Evolutionary conservation across 1,284 basidiomycete genomes (phyloP).

Genomic region (Ustilago nuda): DNA sequence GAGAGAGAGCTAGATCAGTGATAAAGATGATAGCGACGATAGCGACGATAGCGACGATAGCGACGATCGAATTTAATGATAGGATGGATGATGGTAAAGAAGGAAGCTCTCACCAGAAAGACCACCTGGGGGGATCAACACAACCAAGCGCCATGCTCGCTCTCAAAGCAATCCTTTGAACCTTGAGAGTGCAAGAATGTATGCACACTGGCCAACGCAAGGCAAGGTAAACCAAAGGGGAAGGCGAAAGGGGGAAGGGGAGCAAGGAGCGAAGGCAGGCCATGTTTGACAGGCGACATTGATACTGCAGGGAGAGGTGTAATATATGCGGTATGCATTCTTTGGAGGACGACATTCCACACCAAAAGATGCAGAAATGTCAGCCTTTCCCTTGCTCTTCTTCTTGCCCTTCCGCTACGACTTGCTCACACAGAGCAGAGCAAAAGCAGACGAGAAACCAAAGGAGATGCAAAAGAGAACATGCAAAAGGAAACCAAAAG

Average conservation of each 20-base stretch:
- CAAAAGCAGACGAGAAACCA: background rate
- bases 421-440: too few species aligned
- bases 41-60: background rate
- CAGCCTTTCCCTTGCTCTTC: background rate
- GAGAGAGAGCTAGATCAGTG: background rate
- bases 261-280: background rate
- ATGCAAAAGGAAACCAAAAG: background rate
- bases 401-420: background rate
- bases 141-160: background rate
- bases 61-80: background rate
- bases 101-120: background rate
- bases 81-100: slow-evolving; percentile 19
- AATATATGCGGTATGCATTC: slow-evolving; percentile 23
- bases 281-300: slow-evolving; percentile 7
- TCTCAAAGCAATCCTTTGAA: background rate
- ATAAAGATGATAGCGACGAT: background rate
- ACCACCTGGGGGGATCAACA: background rate
- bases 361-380: slow-evolving; percentile 4
- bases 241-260: background rate
- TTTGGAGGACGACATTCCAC: slow-evolving; percentile 13
- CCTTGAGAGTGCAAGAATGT: background rate
- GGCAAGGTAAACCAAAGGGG: too few species aligned
- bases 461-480: background rate
- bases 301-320: background rate
- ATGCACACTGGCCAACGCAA: background rate